phyloP scores from a whole-genome alignment of 345 rosid genomes.

The Abelmoschus esculentus region DNA sequence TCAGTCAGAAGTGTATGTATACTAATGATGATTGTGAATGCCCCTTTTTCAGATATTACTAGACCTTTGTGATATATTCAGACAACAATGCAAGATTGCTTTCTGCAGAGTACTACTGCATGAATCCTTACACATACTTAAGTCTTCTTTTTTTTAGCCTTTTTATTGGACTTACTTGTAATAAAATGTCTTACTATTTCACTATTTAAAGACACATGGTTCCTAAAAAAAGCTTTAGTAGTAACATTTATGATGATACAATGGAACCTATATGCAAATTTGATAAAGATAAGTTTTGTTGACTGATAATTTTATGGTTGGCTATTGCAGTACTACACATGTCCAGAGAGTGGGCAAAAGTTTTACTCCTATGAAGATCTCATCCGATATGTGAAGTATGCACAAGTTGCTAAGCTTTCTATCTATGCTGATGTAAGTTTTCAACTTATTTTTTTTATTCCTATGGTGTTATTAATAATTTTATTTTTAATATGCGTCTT shows the following conservation, averaged over 20 bases:
- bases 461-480: neutral
- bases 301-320: slow-evolving; percentile 10
- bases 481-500: neutral
- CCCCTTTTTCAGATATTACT: neutral
- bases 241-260: neutral
- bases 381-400: slow-evolving; percentile 28
- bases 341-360: slow-evolving; percentile 18
- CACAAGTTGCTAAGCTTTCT: slow-evolving; percentile 13
- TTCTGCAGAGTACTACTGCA: no score
- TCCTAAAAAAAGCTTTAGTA: neutral
- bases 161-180: neutral
- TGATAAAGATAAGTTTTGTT: neutral
- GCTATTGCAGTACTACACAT: slow-evolving; percentile 17
- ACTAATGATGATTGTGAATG: neutral
- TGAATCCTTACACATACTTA: no score
- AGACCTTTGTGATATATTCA: neutral
- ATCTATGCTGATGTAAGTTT: slow-evolving; percentile 23
- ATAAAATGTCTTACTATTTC: neutral
- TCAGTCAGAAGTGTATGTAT: neutral
- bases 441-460: neutral
- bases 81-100: no score
- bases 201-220: neutral
- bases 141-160: no score
- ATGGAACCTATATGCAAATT: neutral
- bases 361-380: slow-evolving; percentile 19